A percentile compares a stretch with the other conserved stretches of the same genome.
These are phyloP conservation scores for Sorghum bicolor DNA, from an alignment of 176 grass and related monocot genomes.

Conservation along the genomic window Sorghum_bicolor_NCBIv3 NC_012872.2:73057501-73058000, in stretches of 20 bases:
- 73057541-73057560: conserved; percentile 15
- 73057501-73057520: conserved; percentile 25
- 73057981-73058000: conserved; percentile 94
- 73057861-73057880: not conserved
- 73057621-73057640: conserved; percentile 99
- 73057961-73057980: conserved; percentile 95
- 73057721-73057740: conserved; percentile 49
- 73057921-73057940: conserved; percentile 99
- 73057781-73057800: conserved; percentile 99
- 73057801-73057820: conserved; percentile 96
- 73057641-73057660: conserved; percentile 70
- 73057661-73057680: not conserved
- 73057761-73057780: conserved; percentile 99
- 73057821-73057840: conserved; percentile 50
- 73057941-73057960: conserved; percentile 99
- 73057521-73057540: conserved; percentile 14
- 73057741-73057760: conserved; percentile 97
- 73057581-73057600: conserved; percentile 95
- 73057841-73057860: conserved; percentile 27
- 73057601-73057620: conserved; percentile 99
- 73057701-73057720: conserved; percentile 1
- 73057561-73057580: conserved; percentile 59
- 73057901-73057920: conserved; percentile 99
- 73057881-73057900: conserved; percentile 58
- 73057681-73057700: conserved; percentile 15